Conservation (phyloP, 179 eudicot species). For the Heliamphora pulchella region DNA sequence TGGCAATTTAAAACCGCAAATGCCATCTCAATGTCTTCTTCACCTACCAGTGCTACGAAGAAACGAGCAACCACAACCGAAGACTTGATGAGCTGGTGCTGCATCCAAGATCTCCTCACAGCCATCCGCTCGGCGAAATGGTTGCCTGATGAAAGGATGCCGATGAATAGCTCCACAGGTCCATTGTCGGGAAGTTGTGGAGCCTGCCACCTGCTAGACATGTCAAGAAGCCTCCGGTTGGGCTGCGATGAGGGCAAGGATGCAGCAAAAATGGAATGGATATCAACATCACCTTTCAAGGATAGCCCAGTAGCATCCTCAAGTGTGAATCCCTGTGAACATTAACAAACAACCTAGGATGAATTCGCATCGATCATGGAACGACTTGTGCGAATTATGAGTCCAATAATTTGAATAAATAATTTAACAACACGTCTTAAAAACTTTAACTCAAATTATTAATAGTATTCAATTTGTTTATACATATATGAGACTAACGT, state of each 20-base stretch:
- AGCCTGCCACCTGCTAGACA: conserved; percentile 69
- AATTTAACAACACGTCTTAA: too few species aligned
- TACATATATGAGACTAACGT: too few species aligned
- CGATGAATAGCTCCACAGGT: conserved; percentile 74
- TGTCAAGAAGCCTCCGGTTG: conserved; percentile 72
- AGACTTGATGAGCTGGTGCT: conserved; percentile 59
- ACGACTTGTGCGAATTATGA: too few species aligned
- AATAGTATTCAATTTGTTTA: too few species aligned
- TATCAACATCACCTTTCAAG: conserved; percentile 71
- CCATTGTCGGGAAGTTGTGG: conserved; percentile 52
- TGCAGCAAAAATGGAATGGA: conserved; percentile 77
- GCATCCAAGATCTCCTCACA: conserved; percentile 95
- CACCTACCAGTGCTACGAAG: conserved; percentile 86
- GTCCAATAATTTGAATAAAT: too few species aligned
- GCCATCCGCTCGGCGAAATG: conserved; percentile 97
- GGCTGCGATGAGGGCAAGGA: conserved; percentile 88
- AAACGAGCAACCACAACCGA: conserved; percentile 78
- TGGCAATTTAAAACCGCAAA: background rate
- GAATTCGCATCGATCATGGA: too few species aligned
- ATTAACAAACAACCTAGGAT: conserved; percentile 1
- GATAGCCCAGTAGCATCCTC: conserved; percentile 96
- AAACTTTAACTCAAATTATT: too few species aligned
- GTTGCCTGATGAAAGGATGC: conserved; percentile 92
- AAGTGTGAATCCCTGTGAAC: conserved; percentile 70
- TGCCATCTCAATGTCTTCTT: background rate